Base-by-base conservation (phyloP, 768 basidiomycete genomes). In the Termitomyces sp. region DNA sequence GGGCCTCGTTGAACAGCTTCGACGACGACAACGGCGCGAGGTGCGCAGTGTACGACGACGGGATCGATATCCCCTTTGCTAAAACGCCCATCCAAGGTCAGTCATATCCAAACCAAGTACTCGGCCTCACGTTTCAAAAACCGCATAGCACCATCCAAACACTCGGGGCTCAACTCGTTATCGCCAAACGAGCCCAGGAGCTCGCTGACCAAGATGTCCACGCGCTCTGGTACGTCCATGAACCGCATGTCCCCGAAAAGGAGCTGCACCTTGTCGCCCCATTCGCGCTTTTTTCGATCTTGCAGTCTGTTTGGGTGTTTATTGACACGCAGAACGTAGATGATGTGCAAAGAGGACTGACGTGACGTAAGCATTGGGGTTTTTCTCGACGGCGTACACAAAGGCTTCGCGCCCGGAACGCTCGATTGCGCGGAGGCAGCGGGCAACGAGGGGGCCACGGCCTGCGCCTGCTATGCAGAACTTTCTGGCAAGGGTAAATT, bases 161-260 rank as follows among this genome's bases (percentile, higher is more conserved):
- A 99, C 71, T 99, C 97, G 0, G 97, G 97, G 68, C 94, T 95
- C 49, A 98, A 83, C 70, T 99, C 97, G 59, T 99, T 99, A 72
- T 99, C 97, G 1, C 96, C 97, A 74, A 99, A 98, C 4, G 93
- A 95, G 4, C 97, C 97, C 65, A 99, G 73, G 22, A 99, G 81
- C 71, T 99, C 97, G 74, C 91, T 96, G 66, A 99, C 88, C 58
- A 99, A 76, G 61, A 99, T 92, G 70, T 98, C 97, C 30, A 85
- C 94, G 63, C 82, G 80, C 64, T 97, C 92, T 6, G 96, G 94
- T 1, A 96, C 72, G 9, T 86, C 78, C 45, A 97, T 75, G 28
- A 76, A 75, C 16, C 97, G 81, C 97, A 99, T 98, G 71, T 99
- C 97, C 2, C 96, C 96, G 66, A 88, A 90, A n/a, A 98, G 65